Percentiles rank a stretch among this genome's conserved stretches.
Conservation (phyloP, 768 basidiomycete genomes). For the Suillus fuscotomentosus region DNA sequence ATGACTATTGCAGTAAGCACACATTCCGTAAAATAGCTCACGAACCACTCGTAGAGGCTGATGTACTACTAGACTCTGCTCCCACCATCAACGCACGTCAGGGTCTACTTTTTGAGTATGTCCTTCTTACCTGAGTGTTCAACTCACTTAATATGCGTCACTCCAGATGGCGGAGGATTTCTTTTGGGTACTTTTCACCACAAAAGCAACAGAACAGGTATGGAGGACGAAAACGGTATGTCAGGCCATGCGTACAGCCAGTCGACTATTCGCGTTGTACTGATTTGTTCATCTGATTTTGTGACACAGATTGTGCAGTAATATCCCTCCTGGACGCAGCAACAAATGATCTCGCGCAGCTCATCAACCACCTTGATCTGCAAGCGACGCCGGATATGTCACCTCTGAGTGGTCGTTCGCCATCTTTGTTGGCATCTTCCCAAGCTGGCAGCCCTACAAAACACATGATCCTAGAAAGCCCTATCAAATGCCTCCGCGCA, state of each 20-base stretch:
- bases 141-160: constrained; percentile 6
- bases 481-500: constrained; percentile 33
- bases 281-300: background rate
- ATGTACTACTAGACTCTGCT: constrained; percentile 54
- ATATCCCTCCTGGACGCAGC: constrained; percentile 75
- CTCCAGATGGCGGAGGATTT: constrained; percentile 80
- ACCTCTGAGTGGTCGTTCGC: constrained; percentile 34
- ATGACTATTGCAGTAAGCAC: constrained; percentile 81
- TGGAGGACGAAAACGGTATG: constrained; percentile 51
- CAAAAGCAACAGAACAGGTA: constrained; percentile 68
- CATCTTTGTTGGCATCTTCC: constrained; percentile 11
- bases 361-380: constrained; percentile 80
- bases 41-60: constrained; percentile 66
- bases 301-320: constrained; percentile 43
- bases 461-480: constrained; percentile 32
- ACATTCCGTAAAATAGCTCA: constrained; percentile 72
- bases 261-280: background rate
- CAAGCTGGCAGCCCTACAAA: constrained; percentile 34
- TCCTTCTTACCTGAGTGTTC: constrained; percentile 4
- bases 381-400: constrained; percentile 64
- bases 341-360: constrained; percentile 73
- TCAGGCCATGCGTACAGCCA: background rate
- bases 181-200: constrained; percentile 83
- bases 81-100: constrained; percentile 85
- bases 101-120: constrained; percentile 81